Evolutionary conservation across 768 basidiomycete species (phyloP).

Genomic region (Nevesoporus exiguus): DNA sequence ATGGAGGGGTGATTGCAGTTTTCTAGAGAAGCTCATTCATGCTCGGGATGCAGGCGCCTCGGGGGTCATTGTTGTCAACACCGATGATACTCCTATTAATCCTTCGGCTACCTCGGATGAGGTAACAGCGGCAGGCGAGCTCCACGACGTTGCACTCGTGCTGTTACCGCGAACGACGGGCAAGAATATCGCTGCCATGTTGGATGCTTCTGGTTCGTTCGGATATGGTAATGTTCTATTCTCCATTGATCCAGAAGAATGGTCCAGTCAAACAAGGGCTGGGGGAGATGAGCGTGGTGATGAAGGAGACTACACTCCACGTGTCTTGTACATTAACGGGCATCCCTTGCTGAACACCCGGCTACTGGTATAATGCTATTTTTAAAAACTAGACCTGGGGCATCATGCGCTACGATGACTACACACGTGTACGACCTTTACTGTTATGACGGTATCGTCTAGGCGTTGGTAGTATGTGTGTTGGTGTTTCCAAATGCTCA

Average conservation of each 20-base stretch:
- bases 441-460: background rate
- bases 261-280: slow-evolving; percentile 22
- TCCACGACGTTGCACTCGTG: slow-evolving; percentile 58
- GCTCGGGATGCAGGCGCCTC: slow-evolving; percentile 70
- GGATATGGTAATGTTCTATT: slow-evolving; percentile 50
- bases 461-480: too few relatives aligned
- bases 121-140: slow-evolving; percentile 50
- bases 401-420: background rate
- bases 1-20: slow-evolving; percentile 81
- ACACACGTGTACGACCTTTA: background rate
- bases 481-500: too few relatives aligned
- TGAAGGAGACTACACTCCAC: slow-evolving; percentile 35
- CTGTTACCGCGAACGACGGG: slow-evolving; percentile 55
- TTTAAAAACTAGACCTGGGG: background rate
- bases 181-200: slow-evolving; percentile 49
- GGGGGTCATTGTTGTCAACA: slow-evolving; percentile 74
- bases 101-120: slow-evolving; percentile 63
- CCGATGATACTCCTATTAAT: slow-evolving; percentile 57
- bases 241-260: slow-evolving; percentile 41
- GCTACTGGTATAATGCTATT: slow-evolving; percentile 48
- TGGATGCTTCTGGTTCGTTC: slow-evolving; percentile 47
- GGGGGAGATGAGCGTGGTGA: slow-evolving; percentile 18
- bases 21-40: slow-evolving; percentile 73
- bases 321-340: slow-evolving; percentile 73
- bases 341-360: slow-evolving; percentile 75